These are phyloP conservation scores for Pterocarpus macrocarpus DNA, from an alignment of 306 rosid genomes.

Conservation along the genomic window DNA sequence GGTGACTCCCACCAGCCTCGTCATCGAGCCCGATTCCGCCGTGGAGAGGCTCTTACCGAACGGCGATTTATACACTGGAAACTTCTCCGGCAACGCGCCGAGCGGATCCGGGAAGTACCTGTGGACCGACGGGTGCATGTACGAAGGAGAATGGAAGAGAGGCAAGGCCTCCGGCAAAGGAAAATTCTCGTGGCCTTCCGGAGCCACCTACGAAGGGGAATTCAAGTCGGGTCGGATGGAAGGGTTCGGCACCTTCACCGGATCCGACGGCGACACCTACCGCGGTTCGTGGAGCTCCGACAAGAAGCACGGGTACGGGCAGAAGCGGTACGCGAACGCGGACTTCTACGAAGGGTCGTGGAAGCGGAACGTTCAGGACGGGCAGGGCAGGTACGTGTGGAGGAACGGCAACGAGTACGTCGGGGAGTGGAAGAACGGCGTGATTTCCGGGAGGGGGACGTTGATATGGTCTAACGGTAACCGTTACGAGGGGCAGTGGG, in stretches of 20 bases:
- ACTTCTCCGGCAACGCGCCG: slow-evolving; percentile 70
- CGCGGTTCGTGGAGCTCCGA: slow-evolving; percentile 85
- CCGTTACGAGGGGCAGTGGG: slow-evolving; percentile 92
- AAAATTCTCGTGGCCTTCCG: slow-evolving; percentile 94
- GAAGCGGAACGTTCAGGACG: slow-evolving; percentile 83
- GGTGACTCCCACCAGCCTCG: slow-evolving; percentile 67
- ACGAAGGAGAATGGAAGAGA: slow-evolving; percentile 89
- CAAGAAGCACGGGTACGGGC: slow-evolving; percentile 79
- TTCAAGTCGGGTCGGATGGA: slow-evolving; percentile 95
- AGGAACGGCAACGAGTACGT: slow-evolving; percentile 82
- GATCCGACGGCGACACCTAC: slow-evolving; percentile 84
- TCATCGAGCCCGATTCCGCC: neutral
- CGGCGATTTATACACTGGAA: slow-evolving; percentile 92
- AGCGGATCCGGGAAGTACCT: slow-evolving; percentile 91
- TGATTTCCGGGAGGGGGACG: slow-evolving; percentile 76
- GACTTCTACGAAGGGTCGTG: slow-evolving; percentile 86
- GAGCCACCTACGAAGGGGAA: slow-evolving; percentile 92
- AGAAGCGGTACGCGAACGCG: slow-evolving; percentile 80
- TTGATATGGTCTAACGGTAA: slow-evolving; percentile 86
- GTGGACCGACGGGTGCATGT: slow-evolving; percentile 96
- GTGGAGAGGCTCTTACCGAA: slow-evolving; percentile 65
- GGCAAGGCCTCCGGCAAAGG: slow-evolving; percentile 96
- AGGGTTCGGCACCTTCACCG: slow-evolving; percentile 81
- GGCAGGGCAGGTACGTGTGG: slow-evolving; percentile 91
- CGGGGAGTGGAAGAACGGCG: slow-evolving; percentile 91